phyloP scores from a whole-genome alignment of 2,329 filamentous ascomycete genomes.

The Hymenoscyphus salicellus region DNA sequence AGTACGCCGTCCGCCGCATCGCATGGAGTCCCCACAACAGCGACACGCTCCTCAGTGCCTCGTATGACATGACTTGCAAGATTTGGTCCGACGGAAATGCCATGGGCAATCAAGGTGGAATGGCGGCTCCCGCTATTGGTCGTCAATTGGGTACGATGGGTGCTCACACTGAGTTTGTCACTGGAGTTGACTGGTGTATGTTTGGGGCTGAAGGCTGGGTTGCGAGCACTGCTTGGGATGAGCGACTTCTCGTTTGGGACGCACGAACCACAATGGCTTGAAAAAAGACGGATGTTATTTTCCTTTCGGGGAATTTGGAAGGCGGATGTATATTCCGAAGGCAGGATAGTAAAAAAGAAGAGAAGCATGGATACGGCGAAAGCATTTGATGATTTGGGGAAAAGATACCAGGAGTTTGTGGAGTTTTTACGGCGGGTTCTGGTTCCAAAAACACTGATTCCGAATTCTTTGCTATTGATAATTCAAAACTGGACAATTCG shows the following conservation, averaged over 20 bases:
- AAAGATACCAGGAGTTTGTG: no score
- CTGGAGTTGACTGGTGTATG: conserved; percentile 95
- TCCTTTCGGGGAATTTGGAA: no score
- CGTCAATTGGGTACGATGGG: conserved; percentile 69
- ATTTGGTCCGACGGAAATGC: conserved; percentile 78
- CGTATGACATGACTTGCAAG: conserved; percentile 97
- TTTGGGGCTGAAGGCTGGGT: conserved; percentile 96
- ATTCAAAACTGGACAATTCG: no score
- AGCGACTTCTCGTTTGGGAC: conserved; percentile 89
- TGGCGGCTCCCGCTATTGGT: conserved; percentile 26
- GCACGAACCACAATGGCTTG: conserved; percentile 59
- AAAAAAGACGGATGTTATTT: no score
- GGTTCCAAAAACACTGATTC: no score
- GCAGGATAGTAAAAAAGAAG: no score
- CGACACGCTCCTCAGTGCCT: conserved; percentile 81
- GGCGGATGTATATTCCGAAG: no score
- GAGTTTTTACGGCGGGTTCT: no score
- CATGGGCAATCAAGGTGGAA: conserved; percentile 39
- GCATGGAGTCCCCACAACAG: conserved; percentile 93
- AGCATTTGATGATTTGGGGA: no score
- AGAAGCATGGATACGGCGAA: no score
- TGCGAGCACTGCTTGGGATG: conserved; percentile 91
- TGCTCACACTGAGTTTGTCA: conserved; percentile 90
- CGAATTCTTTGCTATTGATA: no score
- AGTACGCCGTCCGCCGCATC: conserved; percentile 82